Percentiles rank a stretch among this genome's conserved stretches.
Evolutionary conservation across 2,329 filamentous ascomycete genomes (phyloP).

Genomic region (Sphaerulina populicola): DNA sequence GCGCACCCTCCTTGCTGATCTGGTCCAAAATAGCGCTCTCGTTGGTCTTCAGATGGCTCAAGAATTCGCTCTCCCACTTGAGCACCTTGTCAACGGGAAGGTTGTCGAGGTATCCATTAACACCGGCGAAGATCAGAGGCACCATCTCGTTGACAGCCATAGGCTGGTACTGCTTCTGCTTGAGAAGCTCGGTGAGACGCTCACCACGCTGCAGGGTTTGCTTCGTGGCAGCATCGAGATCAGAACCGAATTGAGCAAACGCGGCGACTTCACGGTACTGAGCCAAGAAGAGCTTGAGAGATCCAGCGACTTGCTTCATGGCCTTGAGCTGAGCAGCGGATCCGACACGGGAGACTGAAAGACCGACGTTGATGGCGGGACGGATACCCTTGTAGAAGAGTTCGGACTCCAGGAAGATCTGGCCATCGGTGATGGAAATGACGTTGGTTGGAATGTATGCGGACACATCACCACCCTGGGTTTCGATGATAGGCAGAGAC

Average conservation of each 20-base stretch:
- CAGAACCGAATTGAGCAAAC: constrained; percentile 99
- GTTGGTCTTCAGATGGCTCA: constrained; percentile 83
- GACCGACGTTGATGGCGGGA: constrained; percentile 99
- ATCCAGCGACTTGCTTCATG: constrained; percentile 99
- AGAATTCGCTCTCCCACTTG: constrained; percentile 89
- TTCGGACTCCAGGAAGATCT: constrained; percentile 99
- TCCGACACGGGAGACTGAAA: constrained; percentile 99
- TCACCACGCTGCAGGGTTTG: constrained; percentile 97
- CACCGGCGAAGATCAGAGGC: constrained; percentile 97
- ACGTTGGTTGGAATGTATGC: constrained; percentile 99
- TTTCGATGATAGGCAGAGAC: constrained; percentile 96
- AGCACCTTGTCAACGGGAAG: constrained; percentile 89
- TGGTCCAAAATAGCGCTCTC: constrained; percentile 72
- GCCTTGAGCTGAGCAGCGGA: constrained; percentile 99
- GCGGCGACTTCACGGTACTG: constrained; percentile 99
- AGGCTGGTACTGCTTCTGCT: constrained; percentile 99
- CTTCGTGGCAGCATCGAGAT: constrained; percentile 97
- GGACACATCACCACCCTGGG: constrained; percentile 99
- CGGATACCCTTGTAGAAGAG: constrained; percentile 99
- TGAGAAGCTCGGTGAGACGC: constrained; percentile 95
- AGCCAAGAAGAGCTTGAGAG: constrained; percentile 99
- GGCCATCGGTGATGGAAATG: constrained; percentile 99
- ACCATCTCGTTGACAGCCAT: constrained; percentile 99
- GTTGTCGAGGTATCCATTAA: constrained; percentile 87
- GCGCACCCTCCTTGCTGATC: constrained; percentile 90